phyloP scores from a whole-genome alignment of 2,329 filamentous ascomycete species.

The Claviceps fusiformis region DNA sequence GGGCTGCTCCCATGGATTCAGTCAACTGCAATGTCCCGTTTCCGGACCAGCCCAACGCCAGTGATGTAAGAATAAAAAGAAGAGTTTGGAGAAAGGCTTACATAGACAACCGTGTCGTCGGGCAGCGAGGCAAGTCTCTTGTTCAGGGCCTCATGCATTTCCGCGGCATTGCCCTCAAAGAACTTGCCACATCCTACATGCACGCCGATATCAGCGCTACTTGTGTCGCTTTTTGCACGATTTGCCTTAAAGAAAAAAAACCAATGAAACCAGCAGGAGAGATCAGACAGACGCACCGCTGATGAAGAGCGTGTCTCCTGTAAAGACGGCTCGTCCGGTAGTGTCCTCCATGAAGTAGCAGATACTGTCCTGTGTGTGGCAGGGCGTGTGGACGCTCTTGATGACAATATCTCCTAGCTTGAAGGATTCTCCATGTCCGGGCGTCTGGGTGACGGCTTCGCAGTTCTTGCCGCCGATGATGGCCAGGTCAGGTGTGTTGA shows the following conservation, averaged over 20 bases:
- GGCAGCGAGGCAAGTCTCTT: slow-evolving; percentile 67
- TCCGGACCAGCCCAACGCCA: neutral
- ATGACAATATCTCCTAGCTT: slow-evolving; percentile 73
- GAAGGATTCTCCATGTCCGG: slow-evolving; percentile 62
- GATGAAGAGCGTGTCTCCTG: slow-evolving; percentile 91
- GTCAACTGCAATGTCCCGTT: neutral
- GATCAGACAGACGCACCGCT: slow-evolving; percentile 42
- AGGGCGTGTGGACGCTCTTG: slow-evolving; percentile 85
- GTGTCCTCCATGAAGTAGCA: slow-evolving; percentile 86
- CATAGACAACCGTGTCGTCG: slow-evolving; percentile 83
- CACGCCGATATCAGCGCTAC: neutral
- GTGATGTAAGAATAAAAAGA: neutral
- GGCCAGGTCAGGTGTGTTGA: slow-evolving; percentile 48
- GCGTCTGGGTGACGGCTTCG: slow-evolving; percentile 63
- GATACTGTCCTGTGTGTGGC: slow-evolving; percentile 96
- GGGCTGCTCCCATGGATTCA: no score
- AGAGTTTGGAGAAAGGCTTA: slow-evolving; percentile 28
- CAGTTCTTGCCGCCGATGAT: slow-evolving; percentile 86
- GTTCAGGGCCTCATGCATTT: slow-evolving; percentile 93
- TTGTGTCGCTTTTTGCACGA: no score
- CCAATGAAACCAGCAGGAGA: neutral
- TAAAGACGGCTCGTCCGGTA: slow-evolving; percentile 67
- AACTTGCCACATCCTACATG: slow-evolving; percentile 74
- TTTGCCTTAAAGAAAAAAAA: no score
- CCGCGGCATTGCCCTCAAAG: slow-evolving; percentile 77